A percentile compares a stretch with the other conserved stretches of the same genome.
These are phyloP conservation scores for Melianthus villosus DNA, from an alignment of 441 rosid species.

Conservation along the genomic window DNA sequence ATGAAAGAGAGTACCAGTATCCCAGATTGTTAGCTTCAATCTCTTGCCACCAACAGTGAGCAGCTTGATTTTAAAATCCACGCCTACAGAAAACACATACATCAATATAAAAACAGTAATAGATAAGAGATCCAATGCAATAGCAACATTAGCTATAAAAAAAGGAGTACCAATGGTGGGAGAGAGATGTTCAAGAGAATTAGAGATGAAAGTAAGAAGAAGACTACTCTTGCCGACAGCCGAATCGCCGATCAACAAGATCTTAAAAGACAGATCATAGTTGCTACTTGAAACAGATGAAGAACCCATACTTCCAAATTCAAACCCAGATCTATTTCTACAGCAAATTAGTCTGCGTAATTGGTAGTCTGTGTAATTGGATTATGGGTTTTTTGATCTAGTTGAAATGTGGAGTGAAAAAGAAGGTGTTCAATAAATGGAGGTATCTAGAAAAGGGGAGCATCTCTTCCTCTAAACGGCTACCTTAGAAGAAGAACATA, in stretches of 20 bases:
- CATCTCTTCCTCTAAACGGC: too few species aligned
- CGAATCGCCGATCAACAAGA: conserved; percentile 53
- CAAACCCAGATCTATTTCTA: too few species aligned
- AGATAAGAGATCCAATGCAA: neutral
- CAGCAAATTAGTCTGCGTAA: too few species aligned
- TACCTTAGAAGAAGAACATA: too few species aligned
- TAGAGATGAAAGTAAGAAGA: conserved; percentile 46
- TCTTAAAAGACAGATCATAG: conserved; percentile 45
- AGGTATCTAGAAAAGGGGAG: too few species aligned
- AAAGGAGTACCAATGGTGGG: conserved; percentile 41
- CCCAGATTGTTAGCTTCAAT: conserved; percentile 66
- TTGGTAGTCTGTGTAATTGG: too few species aligned
- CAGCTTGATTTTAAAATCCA: conserved; percentile 57
- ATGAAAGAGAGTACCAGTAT: conserved; percentile 37
- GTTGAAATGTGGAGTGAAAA: too few species aligned
- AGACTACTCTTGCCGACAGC: conserved; percentile 55
- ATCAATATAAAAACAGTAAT: neutral
- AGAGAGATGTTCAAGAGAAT: conserved; percentile 25
- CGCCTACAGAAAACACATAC: conserved; percentile 25
- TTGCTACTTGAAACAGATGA: conserved; percentile 34
- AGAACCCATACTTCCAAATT: conserved; percentile 23
- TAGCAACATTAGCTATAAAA: neutral
- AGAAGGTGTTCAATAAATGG: too few species aligned
- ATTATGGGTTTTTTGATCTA: too few species aligned
- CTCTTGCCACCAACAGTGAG: conserved; percentile 37